Base-by-base conservation (phyloP, 1,284 basidiomycete genomes). In the Quambalaria eucalypti region DNA sequence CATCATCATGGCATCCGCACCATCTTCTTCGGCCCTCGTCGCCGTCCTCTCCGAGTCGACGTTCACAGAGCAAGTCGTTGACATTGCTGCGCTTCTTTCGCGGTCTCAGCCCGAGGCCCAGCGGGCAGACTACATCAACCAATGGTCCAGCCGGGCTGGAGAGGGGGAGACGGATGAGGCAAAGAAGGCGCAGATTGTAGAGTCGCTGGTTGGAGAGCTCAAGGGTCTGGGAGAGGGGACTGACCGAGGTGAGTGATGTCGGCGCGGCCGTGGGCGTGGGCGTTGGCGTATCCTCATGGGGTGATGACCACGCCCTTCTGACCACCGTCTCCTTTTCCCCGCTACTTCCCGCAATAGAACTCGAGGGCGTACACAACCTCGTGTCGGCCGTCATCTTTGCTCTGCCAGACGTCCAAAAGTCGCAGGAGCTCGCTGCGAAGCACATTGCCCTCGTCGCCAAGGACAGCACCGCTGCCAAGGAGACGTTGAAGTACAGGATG, bases 311-410 rank as follows among this genome's bases (percentile, higher is more conserved):
- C 5, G 10, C 10, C 16, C 3, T 4, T 5, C 36, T 39, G 4
- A 28, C 23, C 16, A 10, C 8, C 4, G 4, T 28, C 6, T 4
- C 49, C 14, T 28, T 28, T 25, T 7, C 26, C 53, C 4, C 16
- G 5, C 23, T 50, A 14, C 46, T 5, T 25, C 12, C 21, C 14
- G 5, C 28, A 16, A 8, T 33, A 58, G 68, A 74, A 48, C 53
- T 74, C 25, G 73, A 74, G 50, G 73, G 73, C 14, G 58, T 67
- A 23, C 73, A 64, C 60, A 74, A 74, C 56, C 57, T 74, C 12
- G 54, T 73, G 48, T 54, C 58, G 29, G 52, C 66, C 25, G 62
- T 74, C 33, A 60, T 74, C 48, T 26, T 63, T 26, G 48, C 54
- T 30, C 31, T 36, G 36, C 31, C 25, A n/a, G 46, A 52, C 25